Percentiles rank a stretch among this genome's conserved stretches.
phyloP scores from a whole-genome alignment of 2,329 filamentous ascomycete genomes.

The Beauveria rudraprayagi region DNA sequence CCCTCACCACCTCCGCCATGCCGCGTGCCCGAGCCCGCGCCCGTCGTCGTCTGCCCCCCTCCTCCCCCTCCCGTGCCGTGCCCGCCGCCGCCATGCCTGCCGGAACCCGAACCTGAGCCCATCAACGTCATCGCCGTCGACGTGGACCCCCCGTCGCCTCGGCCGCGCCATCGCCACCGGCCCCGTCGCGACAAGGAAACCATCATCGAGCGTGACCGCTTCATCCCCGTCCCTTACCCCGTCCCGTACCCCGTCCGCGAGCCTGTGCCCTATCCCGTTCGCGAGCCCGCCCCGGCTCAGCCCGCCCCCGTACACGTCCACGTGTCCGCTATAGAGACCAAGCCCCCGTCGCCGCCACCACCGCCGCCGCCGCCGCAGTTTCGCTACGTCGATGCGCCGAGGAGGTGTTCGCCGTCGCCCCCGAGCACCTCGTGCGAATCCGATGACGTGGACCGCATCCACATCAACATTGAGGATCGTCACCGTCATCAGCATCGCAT shows the following conservation, averaged over 20 bases:
- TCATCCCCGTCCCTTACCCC: constrained; percentile 36
- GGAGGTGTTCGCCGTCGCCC: background rate
- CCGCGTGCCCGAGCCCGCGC: constrained; percentile 9
- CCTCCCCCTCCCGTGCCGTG: constrained; percentile 14
- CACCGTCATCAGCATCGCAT: constrained; percentile 13
- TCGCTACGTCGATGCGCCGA: constrained; percentile 5
- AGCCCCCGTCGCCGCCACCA: constrained; percentile 22
- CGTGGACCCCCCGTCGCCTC: constrained; percentile 22
- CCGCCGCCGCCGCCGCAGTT: constrained; percentile 15
- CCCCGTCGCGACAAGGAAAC: constrained; percentile 35
- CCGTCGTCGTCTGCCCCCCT: constrained; percentile 16
- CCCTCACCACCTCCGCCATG: constrained; percentile 23
- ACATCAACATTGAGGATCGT: constrained; percentile 18
- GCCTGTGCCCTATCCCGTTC: constrained; percentile 39
- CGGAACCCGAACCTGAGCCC: constrained; percentile 22
- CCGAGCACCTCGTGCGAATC: constrained; percentile 14
- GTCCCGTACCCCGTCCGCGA: constrained; percentile 30
- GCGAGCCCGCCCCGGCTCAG: constrained; percentile 34
- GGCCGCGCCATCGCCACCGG: constrained; percentile 21
- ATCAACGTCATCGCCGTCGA: constrained; percentile 33
- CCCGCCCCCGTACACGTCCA: constrained; percentile 21
- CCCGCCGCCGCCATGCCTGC: constrained; percentile 14
- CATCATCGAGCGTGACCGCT: constrained; percentile 43
- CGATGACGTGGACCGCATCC: constrained; percentile 22
- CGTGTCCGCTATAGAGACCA: background rate